These are phyloP conservation scores for Sechiopsis laciniata DNA, from an alignment of 306 rosid species.

Conservation along the genomic window DNA sequence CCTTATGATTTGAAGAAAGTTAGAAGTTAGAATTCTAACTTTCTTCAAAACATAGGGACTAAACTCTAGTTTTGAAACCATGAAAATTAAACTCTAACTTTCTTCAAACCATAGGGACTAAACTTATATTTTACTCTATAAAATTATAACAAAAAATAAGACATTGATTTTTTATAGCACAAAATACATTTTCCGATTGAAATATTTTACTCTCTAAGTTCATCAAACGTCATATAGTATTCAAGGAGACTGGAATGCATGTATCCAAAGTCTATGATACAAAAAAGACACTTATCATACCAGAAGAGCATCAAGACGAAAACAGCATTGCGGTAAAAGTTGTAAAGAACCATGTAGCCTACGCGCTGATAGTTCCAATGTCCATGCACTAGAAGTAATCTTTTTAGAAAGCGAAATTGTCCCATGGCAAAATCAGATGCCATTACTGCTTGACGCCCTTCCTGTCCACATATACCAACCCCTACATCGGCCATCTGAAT, in stretches of 20 bases:
- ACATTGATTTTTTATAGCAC: background rate
- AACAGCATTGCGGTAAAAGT: slow-evolving; percentile 98
- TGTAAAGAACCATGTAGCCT: slow-evolving; percentile 83
- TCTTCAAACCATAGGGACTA: too few species aligned
- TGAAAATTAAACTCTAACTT: too few species aligned
- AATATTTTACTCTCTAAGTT: too few species aligned
- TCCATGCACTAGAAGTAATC: slow-evolving; percentile 88
- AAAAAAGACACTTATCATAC: slow-evolving; percentile 37
- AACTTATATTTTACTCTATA: too few species aligned
- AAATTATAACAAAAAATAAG: background rate
- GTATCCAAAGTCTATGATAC: background rate
- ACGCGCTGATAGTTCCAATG: slow-evolving; percentile 99
- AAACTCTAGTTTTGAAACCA: too few species aligned
- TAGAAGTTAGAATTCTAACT: too few species aligned
- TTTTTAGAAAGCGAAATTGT: slow-evolving; percentile 77
- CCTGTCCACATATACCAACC: slow-evolving; percentile 97
- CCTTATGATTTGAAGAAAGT: too few species aligned
- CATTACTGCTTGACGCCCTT: slow-evolving; percentile 99
- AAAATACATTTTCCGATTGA: background rate
- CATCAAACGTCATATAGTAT: too few species aligned
- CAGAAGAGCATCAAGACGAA: slow-evolving; percentile 94
- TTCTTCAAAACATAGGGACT: too few species aligned
- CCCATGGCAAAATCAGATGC: slow-evolving; percentile 99
- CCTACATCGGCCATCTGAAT: slow-evolving; percentile 99
- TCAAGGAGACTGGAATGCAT: background rate